Base-by-base conservation (phyloP, 495 filamentous ascomycete genomes). In the Thermochaetoides thermophila region DNA sequence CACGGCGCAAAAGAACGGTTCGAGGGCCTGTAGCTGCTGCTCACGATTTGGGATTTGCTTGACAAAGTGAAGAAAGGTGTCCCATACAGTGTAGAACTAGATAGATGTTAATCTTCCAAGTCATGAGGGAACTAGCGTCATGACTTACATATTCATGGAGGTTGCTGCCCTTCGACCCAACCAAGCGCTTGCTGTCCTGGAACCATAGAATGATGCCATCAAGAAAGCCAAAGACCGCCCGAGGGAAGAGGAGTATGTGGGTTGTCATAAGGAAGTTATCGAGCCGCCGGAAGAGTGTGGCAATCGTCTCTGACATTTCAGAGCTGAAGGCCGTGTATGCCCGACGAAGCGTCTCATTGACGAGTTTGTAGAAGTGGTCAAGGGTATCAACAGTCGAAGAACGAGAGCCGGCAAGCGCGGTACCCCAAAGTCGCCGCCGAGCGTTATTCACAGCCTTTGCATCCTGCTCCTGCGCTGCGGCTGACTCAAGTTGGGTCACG, bases 201-300 rank as follows among this genome's bases (percentile, higher is more conserved):
- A 84, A 50, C 76, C 78, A 84, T 5, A 59, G 38, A 3, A 59
- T 44, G 20, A 82, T 43, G 1, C 74, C 75, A 22, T 60, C 51
- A 46, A 83, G 77, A n/a, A 74, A 45, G 24, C 60, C 61, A 7
- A 57, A 46, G n/a, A 80, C 44, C 14, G 55, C 40, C 29, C 46
- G 55, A 18, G 53, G 27, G 10, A 54, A 49, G 9, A 61, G 40
- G 14, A 53, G 48, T n/a, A 28, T 34, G 28, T 50, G 62, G 33
- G 59, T 52, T 35, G 58, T 45, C n/a, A 39, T 40, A 11, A 64
- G 35, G 32, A 62, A 67, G 23, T 34, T 32, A 7, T 43, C 41
- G 6, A 57, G 23, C 33, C 57, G 57, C 20, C 49, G 45, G 25
- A 67, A 30, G 0, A 66, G 41, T 12, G 38, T 27, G 3, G 38